phyloP scores from a whole-genome alignment of 495 filamentous ascomycete species.

The Aspergillus asperescens region DNA sequence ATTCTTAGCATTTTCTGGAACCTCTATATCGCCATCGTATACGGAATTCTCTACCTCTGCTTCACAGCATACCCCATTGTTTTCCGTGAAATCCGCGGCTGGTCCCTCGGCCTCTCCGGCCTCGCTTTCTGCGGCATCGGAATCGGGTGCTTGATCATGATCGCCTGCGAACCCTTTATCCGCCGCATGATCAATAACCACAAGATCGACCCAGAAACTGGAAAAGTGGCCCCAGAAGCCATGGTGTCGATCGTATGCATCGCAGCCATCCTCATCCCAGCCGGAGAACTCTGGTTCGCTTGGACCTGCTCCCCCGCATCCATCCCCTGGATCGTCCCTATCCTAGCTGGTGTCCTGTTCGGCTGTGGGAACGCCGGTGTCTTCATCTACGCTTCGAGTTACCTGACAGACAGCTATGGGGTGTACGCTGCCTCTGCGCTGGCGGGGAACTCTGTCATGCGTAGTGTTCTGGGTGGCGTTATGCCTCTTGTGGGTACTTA shows the following conservation, averaged over 20 bases:
- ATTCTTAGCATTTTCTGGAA: slow-evolving; percentile 64
- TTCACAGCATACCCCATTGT: slow-evolving; percentile 80
- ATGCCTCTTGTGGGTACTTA: slow-evolving; percentile 68
- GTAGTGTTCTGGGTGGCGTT: slow-evolving; percentile 60
- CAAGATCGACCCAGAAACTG: slow-evolving; percentile 60
- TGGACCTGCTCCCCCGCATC: slow-evolving; percentile 67
- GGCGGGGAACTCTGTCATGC: slow-evolving; percentile 66
- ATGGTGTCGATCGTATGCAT: slow-evolving; percentile 66
- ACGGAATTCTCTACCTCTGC: slow-evolving; percentile 76
- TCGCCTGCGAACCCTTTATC: slow-evolving; percentile 61
- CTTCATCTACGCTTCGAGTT: slow-evolving; percentile 76
- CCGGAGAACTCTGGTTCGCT: slow-evolving; percentile 71
- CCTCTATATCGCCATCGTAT: slow-evolving; percentile 58
- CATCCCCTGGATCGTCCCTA: slow-evolving; percentile 71
- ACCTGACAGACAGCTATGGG: slow-evolving; percentile 70
- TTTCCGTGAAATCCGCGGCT: slow-evolving; percentile 66
- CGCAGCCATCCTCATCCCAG: slow-evolving; percentile 58
- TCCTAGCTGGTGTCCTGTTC: slow-evolving; percentile 71
- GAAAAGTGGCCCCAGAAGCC: slow-evolving; percentile 63
- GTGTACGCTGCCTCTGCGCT: slow-evolving; percentile 72
- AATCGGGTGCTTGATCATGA: slow-evolving; percentile 58
- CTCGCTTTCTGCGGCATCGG: slow-evolving; percentile 74
- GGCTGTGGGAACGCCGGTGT: slow-evolving; percentile 66
- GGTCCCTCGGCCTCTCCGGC: slow-evolving; percentile 63
- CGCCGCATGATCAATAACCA: slow-evolving; percentile 67